Evolutionary conservation across 129 eudicot genomes (phyloP).

Genomic region (Centrapalus pauciflorus): DNA sequence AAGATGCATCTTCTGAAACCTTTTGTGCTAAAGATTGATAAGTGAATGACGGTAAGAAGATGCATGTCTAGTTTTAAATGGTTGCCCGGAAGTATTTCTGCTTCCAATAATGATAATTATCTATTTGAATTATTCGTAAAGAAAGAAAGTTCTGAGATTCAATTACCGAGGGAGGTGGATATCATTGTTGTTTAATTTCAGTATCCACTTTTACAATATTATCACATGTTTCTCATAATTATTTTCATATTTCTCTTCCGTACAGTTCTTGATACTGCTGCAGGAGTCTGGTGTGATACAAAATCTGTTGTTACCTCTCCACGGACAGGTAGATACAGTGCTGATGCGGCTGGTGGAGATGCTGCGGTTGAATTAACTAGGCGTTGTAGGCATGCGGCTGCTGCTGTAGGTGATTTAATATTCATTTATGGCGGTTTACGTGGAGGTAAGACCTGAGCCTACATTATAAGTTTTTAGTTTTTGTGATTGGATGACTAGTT

Average conservation of each 20-base stretch:
- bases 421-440: constrained; percentile 97
- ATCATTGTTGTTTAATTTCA: not conserved
- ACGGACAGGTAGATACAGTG: constrained; percentile 94
- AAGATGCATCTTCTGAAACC: too few relatives aligned
- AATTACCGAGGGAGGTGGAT: not conserved
- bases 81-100: not conserved
- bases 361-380: constrained; percentile 96
- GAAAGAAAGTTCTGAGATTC: not conserved
- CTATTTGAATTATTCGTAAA: not conserved
- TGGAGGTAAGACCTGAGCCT: constrained; percentile 68
- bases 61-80: too few relatives aligned
- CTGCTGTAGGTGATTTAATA: constrained; percentile 93
- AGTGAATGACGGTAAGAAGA: too few relatives aligned
- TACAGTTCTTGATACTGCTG: constrained; percentile 98
- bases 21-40: too few relatives aligned
- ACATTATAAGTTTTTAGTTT: not conserved
- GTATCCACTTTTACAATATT: not conserved
- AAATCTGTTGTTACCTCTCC: constrained; percentile 95
- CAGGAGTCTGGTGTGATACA: constrained; percentile 99
- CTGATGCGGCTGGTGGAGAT: constrained; percentile 99
- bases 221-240: constrained; percentile 18
- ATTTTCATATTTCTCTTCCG: constrained; percentile 17
- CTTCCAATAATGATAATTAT: not conserved
- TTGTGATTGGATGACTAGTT: not conserved
- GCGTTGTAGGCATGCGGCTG: constrained; percentile 99